phyloP scores from a whole-genome alignment of 345 rosid genomes.

The Aquilaria malaccensis region DNA sequence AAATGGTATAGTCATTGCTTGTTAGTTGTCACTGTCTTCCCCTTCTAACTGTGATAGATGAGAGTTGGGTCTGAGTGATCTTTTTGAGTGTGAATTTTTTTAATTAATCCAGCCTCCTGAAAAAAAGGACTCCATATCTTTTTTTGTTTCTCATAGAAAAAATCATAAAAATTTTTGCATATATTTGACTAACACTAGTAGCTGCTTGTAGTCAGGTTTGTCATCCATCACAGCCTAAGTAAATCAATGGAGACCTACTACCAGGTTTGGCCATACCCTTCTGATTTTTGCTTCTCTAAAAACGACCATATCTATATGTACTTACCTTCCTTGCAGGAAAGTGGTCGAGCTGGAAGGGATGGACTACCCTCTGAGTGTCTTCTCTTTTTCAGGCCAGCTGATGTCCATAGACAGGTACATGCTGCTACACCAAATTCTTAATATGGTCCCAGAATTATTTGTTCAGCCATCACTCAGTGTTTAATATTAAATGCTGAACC shows the following conservation, averaged over 20 bases:
- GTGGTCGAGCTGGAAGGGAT: conserved; percentile 98
- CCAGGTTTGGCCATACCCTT: conserved; percentile 47
- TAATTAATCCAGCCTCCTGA: no score
- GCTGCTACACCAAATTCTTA: neutral
- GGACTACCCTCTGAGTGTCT: conserved; percentile 91
- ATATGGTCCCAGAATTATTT: no score
- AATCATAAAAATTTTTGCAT: no score
- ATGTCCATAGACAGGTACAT: conserved; percentile 86
- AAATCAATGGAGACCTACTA: conserved; percentile 98
- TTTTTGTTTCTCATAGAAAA: no score
- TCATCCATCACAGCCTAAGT: conserved; percentile 97
- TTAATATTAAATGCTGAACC: neutral
- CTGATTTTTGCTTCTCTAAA: conserved; percentile 2
- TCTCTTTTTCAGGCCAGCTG: conserved; percentile 80
- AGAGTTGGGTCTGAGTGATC: no score
- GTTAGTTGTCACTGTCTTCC: no score
- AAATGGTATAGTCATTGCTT: no score
- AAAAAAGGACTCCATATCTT: no score
- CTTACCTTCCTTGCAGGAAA: conserved; percentile 54
- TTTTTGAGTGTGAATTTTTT: no score
- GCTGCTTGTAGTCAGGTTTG: conserved; percentile 83
- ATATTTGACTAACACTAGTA: neutral
- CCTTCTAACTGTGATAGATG: no score
- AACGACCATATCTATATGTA: conserved; percentile 10
- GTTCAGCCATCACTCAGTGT: no score